These are phyloP conservation scores for Capsicum pubescens DNA, from an alignment of 257 asterid genomes.

Conservation along the genomic window DNA sequence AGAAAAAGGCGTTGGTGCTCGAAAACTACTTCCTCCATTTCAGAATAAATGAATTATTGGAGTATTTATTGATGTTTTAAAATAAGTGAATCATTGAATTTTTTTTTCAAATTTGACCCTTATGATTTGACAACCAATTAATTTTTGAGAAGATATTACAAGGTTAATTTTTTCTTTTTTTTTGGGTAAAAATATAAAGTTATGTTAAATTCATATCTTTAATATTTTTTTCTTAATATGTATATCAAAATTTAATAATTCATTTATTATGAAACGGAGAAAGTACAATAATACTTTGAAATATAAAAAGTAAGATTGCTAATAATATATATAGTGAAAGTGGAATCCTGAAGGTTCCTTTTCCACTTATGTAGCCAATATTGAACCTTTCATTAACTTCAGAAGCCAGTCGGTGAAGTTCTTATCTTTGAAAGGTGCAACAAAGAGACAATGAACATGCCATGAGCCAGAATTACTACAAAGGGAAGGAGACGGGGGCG, in stretches of 20 bases:
- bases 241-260: no score
- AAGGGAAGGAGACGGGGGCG: not conserved
- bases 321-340: not conserved
- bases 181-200: no score
- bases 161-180: no score
- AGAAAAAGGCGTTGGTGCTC: not conserved
- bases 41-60: no score
- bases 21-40: not conserved
- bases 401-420: conserved; percentile 21
- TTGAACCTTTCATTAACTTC: not conserved
- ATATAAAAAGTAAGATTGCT: not conserved
- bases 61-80: no score
- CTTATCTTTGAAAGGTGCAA: not conserved
- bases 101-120: no score
- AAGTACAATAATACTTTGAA: not conserved
- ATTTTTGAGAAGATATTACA: no score
- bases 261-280: no score
- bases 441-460: conserved; percentile 2
- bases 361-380: not conserved
- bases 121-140: no score
- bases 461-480: conserved; percentile 7
- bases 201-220: no score
- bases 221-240: no score
- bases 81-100: no score
- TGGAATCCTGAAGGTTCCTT: not conserved